phyloP scores from a whole-genome alignment of 148 eudicot species.

The Silene uniflora region DNA sequence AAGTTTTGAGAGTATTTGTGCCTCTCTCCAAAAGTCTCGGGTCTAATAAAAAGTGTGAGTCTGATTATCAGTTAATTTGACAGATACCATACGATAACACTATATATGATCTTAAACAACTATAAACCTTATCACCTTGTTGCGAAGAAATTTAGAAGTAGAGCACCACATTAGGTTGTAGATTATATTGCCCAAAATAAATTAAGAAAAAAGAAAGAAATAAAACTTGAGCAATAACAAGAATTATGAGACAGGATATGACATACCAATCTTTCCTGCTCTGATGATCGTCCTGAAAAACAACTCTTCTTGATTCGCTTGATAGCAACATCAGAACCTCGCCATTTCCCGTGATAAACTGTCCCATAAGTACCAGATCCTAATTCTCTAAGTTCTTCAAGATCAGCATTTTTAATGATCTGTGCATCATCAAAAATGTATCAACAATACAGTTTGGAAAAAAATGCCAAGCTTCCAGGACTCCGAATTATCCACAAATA shows the following conservation, averaged over 20 bases:
- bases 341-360: conserved; percentile 95
- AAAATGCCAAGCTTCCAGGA: neutral
- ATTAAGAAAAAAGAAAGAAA: neutral
- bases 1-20: conserved; percentile 83
- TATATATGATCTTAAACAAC: neutral
- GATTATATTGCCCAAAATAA: neutral
- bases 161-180: neutral
- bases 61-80: conserved; percentile 6
- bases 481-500: neutral
- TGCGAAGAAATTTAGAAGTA: neutral
- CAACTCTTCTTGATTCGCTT: conserved; percentile 89
- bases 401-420: conserved; percentile 84
- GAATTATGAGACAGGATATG: neutral
- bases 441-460: conserved; percentile 16
- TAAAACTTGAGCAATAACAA: neutral
- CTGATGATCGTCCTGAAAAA: conserved; percentile 86
- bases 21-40: conserved; percentile 95
- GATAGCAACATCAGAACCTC: conserved; percentile 95
- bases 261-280: conserved; percentile 88
- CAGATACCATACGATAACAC: neutral
- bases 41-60: conserved; percentile 36
- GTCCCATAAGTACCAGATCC: conserved; percentile 98
- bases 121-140: conserved; percentile 1
- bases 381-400: conserved; percentile 82
- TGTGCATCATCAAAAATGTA: conserved; percentile 32